These are phyloP conservation scores for Mesotaenium endlicherianum DNA, from an alignment of 139 green algal species.

Conservation along the genomic window DNA sequence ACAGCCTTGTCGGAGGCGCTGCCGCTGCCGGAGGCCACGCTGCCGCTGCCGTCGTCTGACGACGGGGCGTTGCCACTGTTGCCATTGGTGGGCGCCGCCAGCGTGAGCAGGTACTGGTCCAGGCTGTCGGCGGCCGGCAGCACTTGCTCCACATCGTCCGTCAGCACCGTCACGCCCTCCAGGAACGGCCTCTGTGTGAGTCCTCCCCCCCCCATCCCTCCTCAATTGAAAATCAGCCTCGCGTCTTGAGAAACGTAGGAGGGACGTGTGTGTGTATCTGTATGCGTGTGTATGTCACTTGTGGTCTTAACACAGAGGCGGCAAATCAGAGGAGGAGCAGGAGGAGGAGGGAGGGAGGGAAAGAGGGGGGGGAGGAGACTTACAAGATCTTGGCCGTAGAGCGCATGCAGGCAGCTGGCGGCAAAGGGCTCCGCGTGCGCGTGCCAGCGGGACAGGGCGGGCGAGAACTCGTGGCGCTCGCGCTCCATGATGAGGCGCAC, in stretches of 20 bases:
- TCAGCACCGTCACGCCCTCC: background rate
- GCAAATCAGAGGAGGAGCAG: background rate
- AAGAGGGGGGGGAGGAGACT: background rate
- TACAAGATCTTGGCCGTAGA: background rate
- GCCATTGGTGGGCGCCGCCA: too few relatives aligned
- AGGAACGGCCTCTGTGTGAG: constrained; percentile 22
- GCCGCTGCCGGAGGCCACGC: too few relatives aligned
- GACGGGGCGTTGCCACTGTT: too few relatives aligned
- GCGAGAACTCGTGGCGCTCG: background rate
- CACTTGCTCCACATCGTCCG: background rate
- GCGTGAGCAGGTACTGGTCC: background rate
- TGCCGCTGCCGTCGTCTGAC: too few relatives aligned
- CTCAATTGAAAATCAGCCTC: background rate
- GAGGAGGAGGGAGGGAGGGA: background rate
- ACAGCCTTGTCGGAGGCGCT: too few relatives aligned
- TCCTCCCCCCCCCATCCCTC: background rate
- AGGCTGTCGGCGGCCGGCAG: background rate
- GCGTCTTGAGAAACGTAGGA: background rate
- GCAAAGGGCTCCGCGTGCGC: background rate
- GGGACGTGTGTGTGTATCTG: background rate
- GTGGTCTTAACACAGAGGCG: background rate
- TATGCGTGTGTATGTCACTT: background rate
- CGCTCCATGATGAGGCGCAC: background rate
- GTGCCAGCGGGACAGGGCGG: background rate
- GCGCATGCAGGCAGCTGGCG: background rate